Evolutionary conservation across 495 filamentous ascomycete genomes (phyloP).

Genomic region (Neurospora discreta): DNA sequence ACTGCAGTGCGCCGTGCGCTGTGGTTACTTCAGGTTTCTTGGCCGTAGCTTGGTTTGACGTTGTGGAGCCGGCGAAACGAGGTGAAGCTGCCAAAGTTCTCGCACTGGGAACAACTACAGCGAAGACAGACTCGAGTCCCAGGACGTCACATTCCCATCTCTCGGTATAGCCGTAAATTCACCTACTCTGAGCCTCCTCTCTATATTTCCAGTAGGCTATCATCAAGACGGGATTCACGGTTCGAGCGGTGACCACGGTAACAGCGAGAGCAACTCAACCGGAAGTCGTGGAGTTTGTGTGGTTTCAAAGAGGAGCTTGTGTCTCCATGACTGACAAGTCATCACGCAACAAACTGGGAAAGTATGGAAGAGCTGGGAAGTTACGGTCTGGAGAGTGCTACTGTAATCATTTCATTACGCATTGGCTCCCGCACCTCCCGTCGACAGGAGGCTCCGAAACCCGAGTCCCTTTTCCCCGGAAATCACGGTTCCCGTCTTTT

Average conservation of each 20-base stretch:
- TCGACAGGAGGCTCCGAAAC: not conserved
- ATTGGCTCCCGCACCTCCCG: not conserved
- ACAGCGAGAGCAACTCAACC: not conserved
- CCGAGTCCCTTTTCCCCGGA: not conserved
- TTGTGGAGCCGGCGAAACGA: not conserved
- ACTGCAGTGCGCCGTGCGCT: not conserved
- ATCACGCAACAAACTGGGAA: not conserved
- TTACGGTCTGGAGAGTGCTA: not conserved
- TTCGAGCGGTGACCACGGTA: not conserved
- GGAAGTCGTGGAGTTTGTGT: not conserved
- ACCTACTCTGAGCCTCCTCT: too few species aligned
- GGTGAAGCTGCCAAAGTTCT: not conserved
- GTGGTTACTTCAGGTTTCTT: not conserved
- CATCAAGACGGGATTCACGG: not conserved
- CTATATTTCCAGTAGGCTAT: too few species aligned
- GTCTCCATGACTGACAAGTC: not conserved
- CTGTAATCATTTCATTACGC: not conserved
- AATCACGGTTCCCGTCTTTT: not conserved
- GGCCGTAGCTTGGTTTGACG: not conserved
- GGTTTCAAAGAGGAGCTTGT: not conserved
- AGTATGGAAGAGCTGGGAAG: not conserved
- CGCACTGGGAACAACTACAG: not conserved
- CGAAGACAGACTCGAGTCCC: too few species aligned
- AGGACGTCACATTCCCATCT: not conserved
- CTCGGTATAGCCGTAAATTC: not conserved